phyloP scores from a whole-genome alignment of 257 asterid species.

The Galeopsis tetrahit region DNA sequence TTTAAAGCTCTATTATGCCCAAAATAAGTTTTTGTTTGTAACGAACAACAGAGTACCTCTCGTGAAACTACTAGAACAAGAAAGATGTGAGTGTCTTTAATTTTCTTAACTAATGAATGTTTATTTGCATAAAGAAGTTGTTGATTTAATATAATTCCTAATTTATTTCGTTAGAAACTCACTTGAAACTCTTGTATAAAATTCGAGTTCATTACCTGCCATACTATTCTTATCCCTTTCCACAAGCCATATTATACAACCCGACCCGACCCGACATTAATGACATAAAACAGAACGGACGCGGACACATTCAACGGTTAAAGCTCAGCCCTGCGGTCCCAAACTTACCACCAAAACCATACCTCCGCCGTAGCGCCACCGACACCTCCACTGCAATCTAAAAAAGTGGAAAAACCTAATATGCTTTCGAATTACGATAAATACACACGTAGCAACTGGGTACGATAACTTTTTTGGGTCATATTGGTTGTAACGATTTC shows the following conservation, averaged over 20 bases:
- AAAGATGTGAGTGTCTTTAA: too few relatives aligned
- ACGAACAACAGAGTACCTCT: too few relatives aligned
- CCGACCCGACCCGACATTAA: background rate
- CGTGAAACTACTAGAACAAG: too few relatives aligned
- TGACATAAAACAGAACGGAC: background rate
- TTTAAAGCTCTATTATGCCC: too few relatives aligned
- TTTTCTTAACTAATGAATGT: too few relatives aligned
- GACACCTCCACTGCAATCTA: constrained; percentile 14
- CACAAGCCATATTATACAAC: background rate
- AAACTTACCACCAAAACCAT: constrained; percentile 17
- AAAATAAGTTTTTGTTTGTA: too few relatives aligned
- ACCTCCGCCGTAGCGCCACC: constrained; percentile 31
- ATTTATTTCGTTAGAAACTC: too few relatives aligned
- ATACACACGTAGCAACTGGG: constrained; percentile 20
- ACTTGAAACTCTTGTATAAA: too few relatives aligned
- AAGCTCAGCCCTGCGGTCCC: constrained; percentile 31
- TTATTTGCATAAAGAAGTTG: too few relatives aligned
- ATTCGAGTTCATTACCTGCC: background rate
- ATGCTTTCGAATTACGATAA: background rate
- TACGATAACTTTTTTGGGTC: background rate
- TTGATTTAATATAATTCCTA: too few relatives aligned
- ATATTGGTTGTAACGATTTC: background rate
- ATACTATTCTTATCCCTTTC: background rate
- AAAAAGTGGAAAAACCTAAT: background rate
- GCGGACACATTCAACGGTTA: constrained; percentile 25